Evolutionary conservation across 257 asterid species (phyloP).

Genomic region (Solanum chmielewskii): DNA sequence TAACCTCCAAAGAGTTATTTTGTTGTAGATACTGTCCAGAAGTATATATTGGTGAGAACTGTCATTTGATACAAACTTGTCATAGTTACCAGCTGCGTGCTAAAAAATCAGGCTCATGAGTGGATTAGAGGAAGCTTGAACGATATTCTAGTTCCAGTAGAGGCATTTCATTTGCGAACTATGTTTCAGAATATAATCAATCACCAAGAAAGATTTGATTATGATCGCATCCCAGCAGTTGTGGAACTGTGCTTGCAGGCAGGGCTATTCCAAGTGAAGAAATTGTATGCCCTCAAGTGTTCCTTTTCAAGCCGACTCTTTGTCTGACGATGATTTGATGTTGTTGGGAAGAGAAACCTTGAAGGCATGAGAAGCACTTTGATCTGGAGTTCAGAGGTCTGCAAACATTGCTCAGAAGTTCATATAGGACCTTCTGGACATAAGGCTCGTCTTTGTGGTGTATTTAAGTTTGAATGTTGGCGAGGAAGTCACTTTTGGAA

Average conservation of each 20-base stretch:
- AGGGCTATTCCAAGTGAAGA: slow-evolving; percentile 27
- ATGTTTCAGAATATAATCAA: slow-evolving; percentile 50
- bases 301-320: slow-evolving; percentile 2
- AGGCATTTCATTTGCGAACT: slow-evolving; percentile 52
- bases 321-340: slow-evolving; percentile 31
- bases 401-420: slow-evolving; percentile 70
- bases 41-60: slow-evolving; percentile 65
- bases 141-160: slow-evolving; percentile 56
- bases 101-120: slow-evolving; percentile 48
- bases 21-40: slow-evolving; percentile 67
- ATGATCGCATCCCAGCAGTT: slow-evolving; percentile 67
- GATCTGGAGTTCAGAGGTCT: slow-evolving; percentile 65
- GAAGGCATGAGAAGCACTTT: slow-evolving; percentile 60
- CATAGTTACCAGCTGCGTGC: slow-evolving; percentile 44
- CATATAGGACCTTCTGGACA: slow-evolving; percentile 85
- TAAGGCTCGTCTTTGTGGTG: slow-evolving; percentile 76
- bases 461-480: slow-evolving; percentile 55
- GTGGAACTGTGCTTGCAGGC: slow-evolving; percentile 78
- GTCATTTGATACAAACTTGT: slow-evolving; percentile 74
- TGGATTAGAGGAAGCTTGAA: slow-evolving; percentile 54
- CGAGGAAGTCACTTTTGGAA: slow-evolving; percentile 65
- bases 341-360: slow-evolving; percentile 42
- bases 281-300: background rate
- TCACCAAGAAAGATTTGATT: slow-evolving; percentile 66
- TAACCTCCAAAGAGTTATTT: background rate